A percentile compares a stretch with the other conserved stretches of the same genome.
Evolutionary conservation across 2,329 filamentous ascomycete species (phyloP).

Genomic region (Sporothrix mexicana): DNA sequence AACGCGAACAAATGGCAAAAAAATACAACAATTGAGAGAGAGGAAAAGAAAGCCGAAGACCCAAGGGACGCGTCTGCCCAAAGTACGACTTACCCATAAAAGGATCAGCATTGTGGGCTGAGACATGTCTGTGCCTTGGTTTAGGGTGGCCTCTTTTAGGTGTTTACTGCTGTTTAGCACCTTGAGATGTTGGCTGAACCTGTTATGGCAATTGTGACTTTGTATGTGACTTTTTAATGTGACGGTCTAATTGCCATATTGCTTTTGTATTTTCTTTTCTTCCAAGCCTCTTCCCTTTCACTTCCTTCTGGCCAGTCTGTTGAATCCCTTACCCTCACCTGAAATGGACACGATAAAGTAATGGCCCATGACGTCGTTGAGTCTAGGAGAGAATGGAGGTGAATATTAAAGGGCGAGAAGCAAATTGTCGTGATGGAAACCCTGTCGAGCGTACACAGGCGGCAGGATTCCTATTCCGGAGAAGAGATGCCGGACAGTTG

Average conservation of each 20-base stretch:
- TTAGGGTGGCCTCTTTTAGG: neutral
- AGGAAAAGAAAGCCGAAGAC: neutral
- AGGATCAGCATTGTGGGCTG: neutral
- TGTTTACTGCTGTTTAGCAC: neutral
- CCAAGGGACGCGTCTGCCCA: neutral
- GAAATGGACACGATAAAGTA: neutral
- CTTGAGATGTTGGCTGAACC: neutral
- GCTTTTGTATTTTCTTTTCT: constrained; percentile 1
- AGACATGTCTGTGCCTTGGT: constrained; percentile 25
- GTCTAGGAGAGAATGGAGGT: neutral
- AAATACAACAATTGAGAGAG: neutral
- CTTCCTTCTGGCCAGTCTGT: neutral
- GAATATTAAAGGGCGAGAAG: neutral
- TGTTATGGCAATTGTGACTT: neutral
- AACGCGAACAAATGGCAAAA: too few species aligned
- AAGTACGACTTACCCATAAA: neutral
- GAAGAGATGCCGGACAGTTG: neutral
- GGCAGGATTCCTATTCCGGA: neutral
- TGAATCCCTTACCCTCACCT: neutral
- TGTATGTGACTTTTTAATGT: too few species aligned
- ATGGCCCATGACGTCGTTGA: neutral
- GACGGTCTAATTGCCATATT: neutral
- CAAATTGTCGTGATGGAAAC: too few species aligned
- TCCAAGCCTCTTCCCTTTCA: neutral
- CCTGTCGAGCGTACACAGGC: neutral